phyloP scores from a whole-genome alignment of 306 rosid genomes.

The Fagus sylvatica region DNA sequence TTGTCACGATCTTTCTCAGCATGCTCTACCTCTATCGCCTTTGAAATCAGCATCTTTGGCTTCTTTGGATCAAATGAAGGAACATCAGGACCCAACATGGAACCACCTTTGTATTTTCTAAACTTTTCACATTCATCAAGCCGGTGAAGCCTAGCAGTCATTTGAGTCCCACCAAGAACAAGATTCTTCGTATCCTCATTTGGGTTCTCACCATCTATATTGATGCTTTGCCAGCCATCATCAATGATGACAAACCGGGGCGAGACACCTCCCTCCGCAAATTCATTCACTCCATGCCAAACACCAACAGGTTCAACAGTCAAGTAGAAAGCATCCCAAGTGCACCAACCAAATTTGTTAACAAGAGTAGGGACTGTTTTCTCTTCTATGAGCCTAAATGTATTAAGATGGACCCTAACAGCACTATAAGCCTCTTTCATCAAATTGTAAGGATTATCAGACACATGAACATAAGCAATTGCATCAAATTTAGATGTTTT shows the following conservation, averaged over 20 bases:
- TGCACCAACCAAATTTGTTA: conserved; percentile 93
- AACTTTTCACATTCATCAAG: conserved; percentile 72
- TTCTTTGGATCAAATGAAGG: conserved; percentile 63
- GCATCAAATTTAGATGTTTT: conserved; percentile 48
- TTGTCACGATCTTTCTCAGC: conserved; percentile 42
- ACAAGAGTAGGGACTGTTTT: conserved; percentile 51
- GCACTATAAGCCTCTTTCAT: conserved; percentile 82
- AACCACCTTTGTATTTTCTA: conserved; percentile 56
- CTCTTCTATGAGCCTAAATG: conserved; percentile 79
- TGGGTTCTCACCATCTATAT: conserved; percentile 53
- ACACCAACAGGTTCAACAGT: conserved; percentile 66
- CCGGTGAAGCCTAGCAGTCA: conserved; percentile 72
- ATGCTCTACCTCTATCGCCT: conserved; percentile 62
- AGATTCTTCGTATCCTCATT: conserved; percentile 58
- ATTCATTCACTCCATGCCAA: conserved; percentile 64
- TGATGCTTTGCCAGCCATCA: conserved; percentile 94
- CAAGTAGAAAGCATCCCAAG: conserved; percentile 89
- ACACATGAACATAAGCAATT: conserved; percentile 60
- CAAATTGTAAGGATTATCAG: conserved; percentile 70
- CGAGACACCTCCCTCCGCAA: conserved; percentile 50
- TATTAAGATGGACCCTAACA: conserved; percentile 64
- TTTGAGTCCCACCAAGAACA: conserved; percentile 71
- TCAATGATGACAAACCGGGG: conserved; percentile 80
- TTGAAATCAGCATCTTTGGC: conserved; percentile 45
- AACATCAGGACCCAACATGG: conserved; percentile 48